Evolutionary conservation across 768 basidiomycete species (phyloP), one percentile per base, ranked within the genome.

Genomic region (Rhodosporidiobolus sp.): DNA sequence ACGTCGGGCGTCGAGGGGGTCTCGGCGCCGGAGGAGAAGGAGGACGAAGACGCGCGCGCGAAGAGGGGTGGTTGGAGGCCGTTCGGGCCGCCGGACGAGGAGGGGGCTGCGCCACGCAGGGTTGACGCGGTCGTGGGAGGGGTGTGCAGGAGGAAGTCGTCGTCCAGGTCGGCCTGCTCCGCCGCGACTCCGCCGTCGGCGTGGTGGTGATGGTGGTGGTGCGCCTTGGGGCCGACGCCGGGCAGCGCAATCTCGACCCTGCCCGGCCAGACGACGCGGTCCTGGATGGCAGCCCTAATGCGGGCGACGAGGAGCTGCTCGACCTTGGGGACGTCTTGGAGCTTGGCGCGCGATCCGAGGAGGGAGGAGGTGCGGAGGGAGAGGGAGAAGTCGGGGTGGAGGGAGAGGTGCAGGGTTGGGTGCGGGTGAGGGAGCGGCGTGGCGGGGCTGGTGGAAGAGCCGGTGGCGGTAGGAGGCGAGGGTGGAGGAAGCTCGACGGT

Each of bases 321-420:
- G 24, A 98, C 84, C 81, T 99, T 99, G 34, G 96, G 95, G 1
- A 99, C 91, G 78, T 99, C 94, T 70, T 92, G 93, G 2, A 99
- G 85, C 82, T 97, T 96, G n/a, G 96, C 94, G 56, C 95, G 88
- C 75, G 91, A 94, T 28, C 96, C 96, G 84, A 98, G 88, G 8
- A 97, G 85, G 35, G 94, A 97, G 12, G 88, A 92, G 19, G 92
- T 94, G 61, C 89, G 87, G 54, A 99, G 84, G 77, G 90, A 88
- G 28, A 99, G 87, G 24, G 87, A 87, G 78, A 99, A 96, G 78
- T 91, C 88, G 3, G 92, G 90, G 34, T 90, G 87, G 30, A 99
- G 86, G 43, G 87, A 87, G 48, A 95, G 88, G 87, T 67, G 95
- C 74, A 73, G 85, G 84, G 63, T 91, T 86, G 76, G 88, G 78